Evolutionary conservation across 192 early-diverging fungal species (phyloP).

Genomic region (Coemansia furcata): DNA sequence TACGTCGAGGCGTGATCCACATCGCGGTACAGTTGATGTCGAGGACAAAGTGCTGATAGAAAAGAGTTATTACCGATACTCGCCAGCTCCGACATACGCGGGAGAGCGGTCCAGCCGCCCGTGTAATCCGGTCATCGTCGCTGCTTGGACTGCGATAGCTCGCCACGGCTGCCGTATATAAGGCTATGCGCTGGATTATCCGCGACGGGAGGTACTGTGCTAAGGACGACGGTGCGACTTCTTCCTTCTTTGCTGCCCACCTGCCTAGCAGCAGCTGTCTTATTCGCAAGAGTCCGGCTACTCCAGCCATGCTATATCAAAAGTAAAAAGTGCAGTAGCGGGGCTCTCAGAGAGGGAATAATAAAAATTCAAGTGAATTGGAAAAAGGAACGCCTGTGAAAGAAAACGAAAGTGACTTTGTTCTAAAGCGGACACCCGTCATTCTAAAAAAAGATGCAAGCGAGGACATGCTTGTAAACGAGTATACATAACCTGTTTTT

Average conservation of each 20-base stretch:
- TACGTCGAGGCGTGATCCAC: slow-evolving; percentile 21
- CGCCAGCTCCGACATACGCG: slow-evolving; percentile 44
- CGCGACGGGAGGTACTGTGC: slow-evolving; percentile 41
- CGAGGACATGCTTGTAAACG: too few relatives aligned
- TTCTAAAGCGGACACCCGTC: background rate
- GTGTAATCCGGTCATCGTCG: slow-evolving; percentile 22
- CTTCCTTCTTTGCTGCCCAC: slow-evolving; percentile 2
- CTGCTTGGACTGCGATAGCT: slow-evolving; percentile 5
- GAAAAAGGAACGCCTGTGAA: background rate
- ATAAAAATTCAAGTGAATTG: background rate
- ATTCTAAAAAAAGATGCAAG: background rate
- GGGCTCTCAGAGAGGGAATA: background rate
- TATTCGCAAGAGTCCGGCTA: slow-evolving; percentile 9
- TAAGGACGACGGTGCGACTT: background rate
- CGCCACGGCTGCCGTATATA: slow-evolving; percentile 21
- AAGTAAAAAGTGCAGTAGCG: background rate
- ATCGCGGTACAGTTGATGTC: slow-evolving; percentile 39
- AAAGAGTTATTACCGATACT: slow-evolving; percentile 20
- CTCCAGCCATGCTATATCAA: slow-evolving; percentile 6
- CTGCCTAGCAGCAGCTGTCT: slow-evolving; percentile 2
- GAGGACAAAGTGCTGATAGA: slow-evolving; percentile 36
- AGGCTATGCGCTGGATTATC: slow-evolving; percentile 39
- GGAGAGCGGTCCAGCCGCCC: slow-evolving; percentile 17
- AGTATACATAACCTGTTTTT: too few relatives aligned
- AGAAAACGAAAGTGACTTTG: background rate